These are phyloP conservation scores for Geotrichum candidum DNA, from an alignment of 1,139 yeast genomes.

Conservation along the genomic window DNA sequence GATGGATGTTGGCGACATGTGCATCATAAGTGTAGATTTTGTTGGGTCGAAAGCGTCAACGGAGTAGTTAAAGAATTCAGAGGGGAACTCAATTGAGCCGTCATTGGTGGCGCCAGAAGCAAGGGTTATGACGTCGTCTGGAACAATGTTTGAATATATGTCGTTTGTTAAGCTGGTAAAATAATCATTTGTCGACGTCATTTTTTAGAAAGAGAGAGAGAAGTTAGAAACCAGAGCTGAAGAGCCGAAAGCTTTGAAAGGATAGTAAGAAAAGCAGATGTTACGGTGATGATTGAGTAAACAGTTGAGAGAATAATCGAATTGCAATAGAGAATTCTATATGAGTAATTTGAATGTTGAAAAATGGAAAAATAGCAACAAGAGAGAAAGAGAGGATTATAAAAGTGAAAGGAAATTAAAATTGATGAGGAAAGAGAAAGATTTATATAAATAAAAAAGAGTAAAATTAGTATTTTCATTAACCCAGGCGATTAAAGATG, in stretches of 20 bases:
- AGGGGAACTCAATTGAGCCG: background rate
- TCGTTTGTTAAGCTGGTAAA: background rate
- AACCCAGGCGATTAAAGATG: background rate
- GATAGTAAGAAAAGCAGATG: background rate
- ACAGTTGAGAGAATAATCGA: background rate
- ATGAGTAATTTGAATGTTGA: too few relatives aligned
- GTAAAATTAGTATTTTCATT: background rate
- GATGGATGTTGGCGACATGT: background rate
- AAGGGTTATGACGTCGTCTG: background rate
- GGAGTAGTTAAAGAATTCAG: background rate
- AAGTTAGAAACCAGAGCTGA: too few relatives aligned
- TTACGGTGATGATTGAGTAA: too few relatives aligned
- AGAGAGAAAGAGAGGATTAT: background rate
- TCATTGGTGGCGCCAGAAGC: background rate
- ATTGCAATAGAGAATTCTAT: background rate
- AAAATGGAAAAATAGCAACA: too few relatives aligned
- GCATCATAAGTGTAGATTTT: background rate
- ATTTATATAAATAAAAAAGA: too few relatives aligned
- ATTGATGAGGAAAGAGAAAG: too few relatives aligned
- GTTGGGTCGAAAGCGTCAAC: background rate
- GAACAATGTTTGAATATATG: background rate
- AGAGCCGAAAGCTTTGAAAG: background rate
- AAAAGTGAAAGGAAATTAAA: background rate
- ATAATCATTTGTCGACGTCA: background rate
- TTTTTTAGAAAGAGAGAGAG: background rate